Conservation (phyloP, 495 filamentous ascomycete genomes). For the Sphaerosporella brunnea region DNA sequence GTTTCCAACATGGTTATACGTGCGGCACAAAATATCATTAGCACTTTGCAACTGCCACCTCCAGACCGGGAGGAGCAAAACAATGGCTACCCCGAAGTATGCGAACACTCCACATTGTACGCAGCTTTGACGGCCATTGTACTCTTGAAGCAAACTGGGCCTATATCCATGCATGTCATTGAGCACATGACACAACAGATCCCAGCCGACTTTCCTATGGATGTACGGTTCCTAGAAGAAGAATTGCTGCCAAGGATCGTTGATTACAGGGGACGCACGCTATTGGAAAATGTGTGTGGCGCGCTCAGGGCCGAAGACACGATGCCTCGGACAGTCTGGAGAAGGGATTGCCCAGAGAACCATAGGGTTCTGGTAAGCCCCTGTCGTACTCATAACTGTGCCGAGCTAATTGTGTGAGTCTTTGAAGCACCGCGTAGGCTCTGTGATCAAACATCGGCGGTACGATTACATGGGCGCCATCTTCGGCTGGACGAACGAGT, state of each 20-base stretch:
- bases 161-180: slow-evolving; percentile 9
- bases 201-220: slow-evolving; percentile 28
- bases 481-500: slow-evolving; percentile 61
- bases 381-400: too few species aligned
- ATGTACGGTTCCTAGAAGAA: slow-evolving; percentile 23
- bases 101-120: slow-evolving; percentile 14
- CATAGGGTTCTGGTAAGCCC: slow-evolving; percentile 13
- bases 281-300: slow-evolving; percentile 25
- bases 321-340: slow-evolving; percentile 38
- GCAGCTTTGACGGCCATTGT: slow-evolving; percentile 19
- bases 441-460: slow-evolving; percentile 65
- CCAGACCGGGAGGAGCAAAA: slow-evolving; percentile 20
- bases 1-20: slow-evolving; percentile 53
- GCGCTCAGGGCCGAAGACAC: slow-evolving; percentile 43
- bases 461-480: slow-evolving; percentile 69
- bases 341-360: slow-evolving; percentile 30
- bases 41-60: slow-evolving; percentile 33
- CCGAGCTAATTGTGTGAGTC: neutral
- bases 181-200: slow-evolving; percentile 15
- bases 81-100: slow-evolving; percentile 26
- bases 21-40: slow-evolving; percentile 61
- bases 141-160: slow-evolving; percentile 9
- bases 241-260: slow-evolving; percentile 12
- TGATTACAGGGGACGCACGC: slow-evolving; percentile 20
- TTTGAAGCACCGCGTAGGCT: slow-evolving; percentile 60